A percentile compares a stretch with the other conserved stretches of the same genome.
Conservation (phyloP, 106 monocot genomes). For the Triglochin maritima region DNA sequence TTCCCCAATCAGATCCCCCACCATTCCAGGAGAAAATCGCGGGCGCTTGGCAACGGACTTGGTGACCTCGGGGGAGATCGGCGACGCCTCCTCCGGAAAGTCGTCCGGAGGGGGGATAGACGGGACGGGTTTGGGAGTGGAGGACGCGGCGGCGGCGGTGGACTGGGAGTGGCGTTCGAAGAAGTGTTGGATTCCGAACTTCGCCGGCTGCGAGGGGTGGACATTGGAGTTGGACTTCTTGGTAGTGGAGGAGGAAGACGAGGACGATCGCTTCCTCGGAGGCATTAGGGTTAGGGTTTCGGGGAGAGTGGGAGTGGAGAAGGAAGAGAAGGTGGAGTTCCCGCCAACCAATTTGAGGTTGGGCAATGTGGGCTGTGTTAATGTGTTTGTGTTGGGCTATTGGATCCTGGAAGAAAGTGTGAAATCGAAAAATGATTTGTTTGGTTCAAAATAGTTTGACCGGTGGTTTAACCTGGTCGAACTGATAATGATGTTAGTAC, state of each 20-base stretch:
- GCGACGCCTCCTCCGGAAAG: slow-evolving; percentile 16
- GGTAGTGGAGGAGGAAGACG: slow-evolving; percentile 24
- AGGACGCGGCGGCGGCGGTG: slow-evolving; percentile 17
- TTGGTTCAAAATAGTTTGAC: no score
- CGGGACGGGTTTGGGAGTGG: slow-evolving; percentile 1
- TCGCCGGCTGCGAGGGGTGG: slow-evolving; percentile 58
- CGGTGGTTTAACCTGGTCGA: no score
- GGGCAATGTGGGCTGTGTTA: no score
- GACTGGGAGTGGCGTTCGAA: slow-evolving; percentile 90
- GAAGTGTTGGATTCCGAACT: slow-evolving; percentile 97
- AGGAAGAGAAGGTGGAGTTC: not conserved
- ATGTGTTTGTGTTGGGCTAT: no score
- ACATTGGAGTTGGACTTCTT: slow-evolving; percentile 35
- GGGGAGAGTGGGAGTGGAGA: not conserved
- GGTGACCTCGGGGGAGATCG: slow-evolving; percentile 60
- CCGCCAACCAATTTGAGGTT: no score
- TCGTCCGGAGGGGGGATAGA: slow-evolving; percentile 6
- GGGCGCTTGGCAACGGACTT: slow-evolving; percentile 48
- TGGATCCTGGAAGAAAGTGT: no score
- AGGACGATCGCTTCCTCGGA: slow-evolving; percentile 41
- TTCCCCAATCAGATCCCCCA: slow-evolving; percentile 5
- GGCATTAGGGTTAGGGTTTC: slow-evolving; percentile 48
- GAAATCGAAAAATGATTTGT: no score
- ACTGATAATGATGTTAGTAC: no score
- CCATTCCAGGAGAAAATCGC: slow-evolving; percentile 96